Evolutionary conservation across 768 basidiomycete genomes (phyloP), one percentile per base, ranked within the genome.

Genomic region (Boletus bicolor): DNA sequence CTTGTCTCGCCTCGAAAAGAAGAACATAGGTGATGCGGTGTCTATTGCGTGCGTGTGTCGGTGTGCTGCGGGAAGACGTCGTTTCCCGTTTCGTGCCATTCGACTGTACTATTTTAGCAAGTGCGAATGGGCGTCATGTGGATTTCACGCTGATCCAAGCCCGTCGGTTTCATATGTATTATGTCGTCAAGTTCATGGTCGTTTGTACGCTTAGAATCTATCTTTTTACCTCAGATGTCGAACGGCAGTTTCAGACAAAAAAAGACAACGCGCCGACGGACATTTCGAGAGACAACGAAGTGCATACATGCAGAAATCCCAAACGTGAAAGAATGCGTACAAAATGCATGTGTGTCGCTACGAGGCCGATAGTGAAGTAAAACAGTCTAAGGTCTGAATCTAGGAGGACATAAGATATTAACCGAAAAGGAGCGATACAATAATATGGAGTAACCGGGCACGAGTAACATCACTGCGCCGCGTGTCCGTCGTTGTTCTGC

Each of bases 1-100:
- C 61, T 69, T 4, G 69, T 71, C 44, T 61, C 70, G 4, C 68
- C 68, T 11, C 62, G 68, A 42, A 68, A 70, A 57, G 67, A 69
- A 51, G 67, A 69, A 42, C 44, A 69, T 34, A 53, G 15, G 35
- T 62, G 50, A 66, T 48, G 28, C 3, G 37, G 17, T 48, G 28
- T 17, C 21, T 10, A 19, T 39, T 57, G 28, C 41, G 7, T 38
- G 11, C 28, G 17, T 26, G 12, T 46, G 21, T 34, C 17, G 19
- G 14, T n/a, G 32, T 34, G 24, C 14, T 15, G 21, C 7, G 2
- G 44, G 44, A 49, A 47, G 10, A 11, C 44, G n/a, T 48, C 15
- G 8, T 44, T 43, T 52, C 44, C 15, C 8, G 30, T 28, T 5
- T 42, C 39, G 36, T 43, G 19, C 44, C 41, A 43, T 56, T 52